Evolutionary conservation across 208 protist species (phyloP), one percentile per base, ranked within the genome.

Genomic region (Leishmania braziliensis): DNA sequence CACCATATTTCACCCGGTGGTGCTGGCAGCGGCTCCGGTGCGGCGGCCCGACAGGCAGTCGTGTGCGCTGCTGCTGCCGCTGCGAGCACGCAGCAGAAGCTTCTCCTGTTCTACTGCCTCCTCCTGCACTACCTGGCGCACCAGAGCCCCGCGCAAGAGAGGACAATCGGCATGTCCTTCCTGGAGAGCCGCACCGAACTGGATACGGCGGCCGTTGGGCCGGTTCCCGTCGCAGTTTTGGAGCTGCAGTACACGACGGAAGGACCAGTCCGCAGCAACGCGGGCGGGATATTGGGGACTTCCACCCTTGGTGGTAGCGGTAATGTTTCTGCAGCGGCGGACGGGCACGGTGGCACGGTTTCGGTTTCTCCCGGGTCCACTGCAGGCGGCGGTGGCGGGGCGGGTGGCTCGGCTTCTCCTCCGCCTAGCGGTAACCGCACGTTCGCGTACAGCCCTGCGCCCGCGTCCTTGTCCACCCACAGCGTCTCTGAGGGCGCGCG

Each of bases 71-170:
- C 78, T 54, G 76, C 80, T 14, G 74, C 77, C 5, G 81, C 88
- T 16, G 70, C 68, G 16, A 84, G 82, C 12, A 84, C 81, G 48
- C 83, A 88, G 33, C 85, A 88, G 78, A 84, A 80, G 69, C 82
- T 92, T 39, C 84, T 92, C 4, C 69, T 84, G 66, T 92, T 90
- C 68, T 92, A 92, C 80, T 88, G 84, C 51, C 82, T 90, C 9
- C 86, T 92, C 8, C 79, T 92, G 33, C 79, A 86, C 53, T 81
- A 83, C 5, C 81, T 92, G 36, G 58, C 62, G 23, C 48, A 66
- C 54, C 77, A 79, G 14, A 79, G 75, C 62, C 56, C 33, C 20
- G 18, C 8, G 53, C 23, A 36, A 43, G 36, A 50, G 36, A 50
- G 66, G 18, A n/a, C 51, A 6, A 63, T 18, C n/a, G 74, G 12